A percentile compares a stretch with the other conserved stretches of the same genome.
Evolutionary conservation across 192 early-diverging fungal genomes (phyloP).

Genomic region (Dissophora globulifera): DNA sequence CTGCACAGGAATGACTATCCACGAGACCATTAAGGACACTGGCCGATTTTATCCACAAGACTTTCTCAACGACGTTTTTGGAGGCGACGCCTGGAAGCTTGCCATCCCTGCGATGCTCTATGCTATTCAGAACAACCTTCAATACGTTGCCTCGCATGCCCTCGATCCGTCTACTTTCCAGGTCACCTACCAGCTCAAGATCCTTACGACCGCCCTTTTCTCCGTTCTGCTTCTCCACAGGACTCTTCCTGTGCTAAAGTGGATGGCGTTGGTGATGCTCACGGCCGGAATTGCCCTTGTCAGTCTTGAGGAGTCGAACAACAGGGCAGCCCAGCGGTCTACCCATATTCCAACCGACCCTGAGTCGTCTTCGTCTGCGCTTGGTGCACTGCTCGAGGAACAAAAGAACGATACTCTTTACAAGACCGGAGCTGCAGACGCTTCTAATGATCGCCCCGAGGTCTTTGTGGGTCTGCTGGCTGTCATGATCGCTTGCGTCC

Average conservation of each 20-base stretch:
- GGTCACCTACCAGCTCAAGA: conserved; percentile 98
- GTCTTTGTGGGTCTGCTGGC: conserved; percentile 80
- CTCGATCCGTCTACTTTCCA: conserved; percentile 96
- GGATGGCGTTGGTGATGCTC: conserved; percentile 83
- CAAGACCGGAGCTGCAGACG: conserved; percentile 9
- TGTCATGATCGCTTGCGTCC: conserved; percentile 84
- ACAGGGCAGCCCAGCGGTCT: conserved; percentile 13
- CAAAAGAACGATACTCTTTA: conserved; percentile 5
- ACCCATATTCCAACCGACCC: conserved; percentile 16
- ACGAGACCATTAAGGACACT: conserved; percentile 34
- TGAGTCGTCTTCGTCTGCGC: conserved; percentile 16
- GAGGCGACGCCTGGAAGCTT: conserved; percentile 82
- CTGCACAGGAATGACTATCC: conserved; percentile 54
- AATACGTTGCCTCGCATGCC: conserved; percentile 87
- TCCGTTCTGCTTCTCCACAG: conserved; percentile 85
- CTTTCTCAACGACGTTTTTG: conserved; percentile 62
- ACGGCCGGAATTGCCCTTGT: conserved; percentile 92
- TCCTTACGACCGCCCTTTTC: conserved; percentile 94
- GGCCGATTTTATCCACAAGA: conserved; percentile 33
- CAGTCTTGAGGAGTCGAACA: conserved; percentile 68
- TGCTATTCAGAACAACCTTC: conserved; percentile 96
- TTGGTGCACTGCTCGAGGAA: conserved; percentile 16
- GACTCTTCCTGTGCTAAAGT: conserved; percentile 76
- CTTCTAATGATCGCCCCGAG: conserved; percentile 50
- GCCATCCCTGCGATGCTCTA: conserved; percentile 92